Percentiles rank a stretch among this genome's conserved stretches.
Conservation (phyloP, 2,329 filamentous ascomycete species). For the Diaporthe sp. region DNA sequence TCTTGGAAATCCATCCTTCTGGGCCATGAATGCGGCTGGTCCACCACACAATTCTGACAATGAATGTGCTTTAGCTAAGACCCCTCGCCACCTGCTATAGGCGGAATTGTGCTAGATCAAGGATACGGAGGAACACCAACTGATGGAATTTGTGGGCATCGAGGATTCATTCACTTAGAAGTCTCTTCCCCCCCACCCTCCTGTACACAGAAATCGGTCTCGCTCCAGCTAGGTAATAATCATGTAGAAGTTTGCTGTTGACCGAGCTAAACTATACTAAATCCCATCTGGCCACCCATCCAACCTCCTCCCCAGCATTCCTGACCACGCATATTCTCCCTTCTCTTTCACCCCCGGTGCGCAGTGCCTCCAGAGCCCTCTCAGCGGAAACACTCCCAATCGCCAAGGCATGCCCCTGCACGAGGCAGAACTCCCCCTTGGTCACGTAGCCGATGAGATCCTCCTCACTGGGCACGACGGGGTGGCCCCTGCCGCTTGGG, state of each 20-base stretch:
- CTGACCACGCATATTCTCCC: slow-evolving; percentile 80
- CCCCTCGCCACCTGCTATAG: too few species aligned
- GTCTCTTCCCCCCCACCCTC: too few species aligned
- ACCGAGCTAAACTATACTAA: slow-evolving; percentile 53
- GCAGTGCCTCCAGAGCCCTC: slow-evolving; percentile 60
- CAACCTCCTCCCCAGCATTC: slow-evolving; percentile 81
- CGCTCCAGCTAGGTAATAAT: neutral
- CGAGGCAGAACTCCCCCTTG: slow-evolving; percentile 83
- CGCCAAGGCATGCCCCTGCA: slow-evolving; percentile 78
- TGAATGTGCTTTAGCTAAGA: neutral
- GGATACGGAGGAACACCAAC: neutral
- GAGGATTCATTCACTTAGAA: too few species aligned
- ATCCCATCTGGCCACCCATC: slow-evolving; percentile 84
- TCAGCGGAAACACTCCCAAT: slow-evolving; percentile 76
- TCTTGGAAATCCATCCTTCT: neutral
- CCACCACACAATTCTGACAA: neutral
- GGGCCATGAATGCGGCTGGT: neutral
- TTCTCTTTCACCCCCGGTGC: slow-evolving; percentile 48
- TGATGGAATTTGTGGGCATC: too few species aligned
- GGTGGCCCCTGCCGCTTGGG: slow-evolving; percentile 62
- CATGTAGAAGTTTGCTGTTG: neutral
- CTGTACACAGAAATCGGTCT: neutral
- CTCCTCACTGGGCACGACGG: slow-evolving; percentile 75
- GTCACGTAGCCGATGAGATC: slow-evolving; percentile 94
- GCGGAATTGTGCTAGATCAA: neutral